Base-by-base conservation (phyloP, 345 rosid genomes). In the Ceriops zippeliana region DNA sequence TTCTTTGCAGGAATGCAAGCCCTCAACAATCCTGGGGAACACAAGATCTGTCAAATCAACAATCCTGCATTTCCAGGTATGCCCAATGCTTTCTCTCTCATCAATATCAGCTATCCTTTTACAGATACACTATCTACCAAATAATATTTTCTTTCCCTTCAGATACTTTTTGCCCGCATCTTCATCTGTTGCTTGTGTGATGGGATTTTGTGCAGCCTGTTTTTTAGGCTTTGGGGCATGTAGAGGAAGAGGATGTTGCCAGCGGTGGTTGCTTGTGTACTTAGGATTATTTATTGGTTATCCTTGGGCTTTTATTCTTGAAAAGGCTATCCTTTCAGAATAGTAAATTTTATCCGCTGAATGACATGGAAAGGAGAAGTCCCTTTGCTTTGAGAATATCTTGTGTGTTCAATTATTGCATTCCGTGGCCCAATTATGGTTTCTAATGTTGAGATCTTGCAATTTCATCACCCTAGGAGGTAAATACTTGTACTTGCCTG, bases 1-100 rank as follows among this genome's bases (percentile, higher is more conserved):
- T 61, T 52, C 31, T 63, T 51, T 47, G 22, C 61, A 83, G 86
- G 86, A 83, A 52, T 83, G 85, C 79, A 79, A 71, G 26, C 65
- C 37, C 19, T 73, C 80, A 52, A 77, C 83, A 83, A 52, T 85
- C 83, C 71, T 72, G 85, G 80, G 76, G 54, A 85, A 85, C 65
- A 76, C 85, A 21, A 81, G 85, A 85, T 76, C 85, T n/a, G 86
- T 83, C 62, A 83, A 83, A 66, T 83, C 89, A 17, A 85, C 89
- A 47, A 85, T 85, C 70, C 85, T 83, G 68, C 86, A 85, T 76
- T 85, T 85, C 70, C 89, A 85, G 67, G 89, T 83, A 74, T 56
- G 70, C 42, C 31, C n/a, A 61, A 31, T 31, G 58, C 13, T 16
- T 16, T 22, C 24, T 52, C 24, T 35, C n/a, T 52, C 2, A 6